phyloP scores from a whole-genome alignment of 495 filamentous ascomycete genomes.

The Tuber magnatum region DNA sequence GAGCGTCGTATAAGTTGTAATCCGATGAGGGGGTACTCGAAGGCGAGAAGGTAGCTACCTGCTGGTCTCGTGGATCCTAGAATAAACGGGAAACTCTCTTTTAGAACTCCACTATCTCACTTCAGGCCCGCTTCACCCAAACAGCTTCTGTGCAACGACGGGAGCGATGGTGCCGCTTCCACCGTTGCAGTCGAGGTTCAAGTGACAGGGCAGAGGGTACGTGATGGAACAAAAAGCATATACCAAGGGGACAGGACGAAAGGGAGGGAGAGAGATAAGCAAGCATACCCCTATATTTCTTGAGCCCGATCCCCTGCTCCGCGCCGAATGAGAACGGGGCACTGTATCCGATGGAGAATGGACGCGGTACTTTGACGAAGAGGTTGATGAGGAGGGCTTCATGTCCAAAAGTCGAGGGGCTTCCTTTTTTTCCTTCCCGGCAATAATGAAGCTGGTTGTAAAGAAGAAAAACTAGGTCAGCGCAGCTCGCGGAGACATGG shows the following conservation, averaged over 20 bases:
- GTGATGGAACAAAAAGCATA: neutral
- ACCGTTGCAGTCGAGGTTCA: neutral
- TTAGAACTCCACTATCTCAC: constrained; percentile 29
- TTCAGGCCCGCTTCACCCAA: neutral
- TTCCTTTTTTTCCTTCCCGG: constrained; percentile 18
- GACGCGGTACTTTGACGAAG: constrained; percentile 36
- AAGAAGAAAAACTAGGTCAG: constrained; percentile 28
- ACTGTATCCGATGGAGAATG: constrained; percentile 32
- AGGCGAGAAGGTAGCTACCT: constrained; percentile 33
- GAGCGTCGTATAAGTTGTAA: constrained; percentile 35
- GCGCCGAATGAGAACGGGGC: constrained; percentile 29
- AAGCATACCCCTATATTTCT: constrained; percentile 41
- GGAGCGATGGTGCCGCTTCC: neutral
- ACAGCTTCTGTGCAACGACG: neutral
- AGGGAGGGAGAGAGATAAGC: constrained; percentile 20
- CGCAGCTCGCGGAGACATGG: constrained; percentile 25
- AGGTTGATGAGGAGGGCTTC: constrained; percentile 38
- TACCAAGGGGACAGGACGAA: constrained; percentile 6
- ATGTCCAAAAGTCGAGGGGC: constrained; percentile 31
- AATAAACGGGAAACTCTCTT: constrained; percentile 17
- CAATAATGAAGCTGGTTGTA: constrained; percentile 29
- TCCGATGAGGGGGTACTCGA: constrained; percentile 31
- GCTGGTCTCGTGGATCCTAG: constrained; percentile 31
- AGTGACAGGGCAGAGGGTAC: neutral
- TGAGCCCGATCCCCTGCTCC: constrained; percentile 35